These are phyloP conservation scores for Pseudonitzschia multiseries DNA, from an alignment of 108 stramenopile species.

Conservation along the genomic window DNA sequence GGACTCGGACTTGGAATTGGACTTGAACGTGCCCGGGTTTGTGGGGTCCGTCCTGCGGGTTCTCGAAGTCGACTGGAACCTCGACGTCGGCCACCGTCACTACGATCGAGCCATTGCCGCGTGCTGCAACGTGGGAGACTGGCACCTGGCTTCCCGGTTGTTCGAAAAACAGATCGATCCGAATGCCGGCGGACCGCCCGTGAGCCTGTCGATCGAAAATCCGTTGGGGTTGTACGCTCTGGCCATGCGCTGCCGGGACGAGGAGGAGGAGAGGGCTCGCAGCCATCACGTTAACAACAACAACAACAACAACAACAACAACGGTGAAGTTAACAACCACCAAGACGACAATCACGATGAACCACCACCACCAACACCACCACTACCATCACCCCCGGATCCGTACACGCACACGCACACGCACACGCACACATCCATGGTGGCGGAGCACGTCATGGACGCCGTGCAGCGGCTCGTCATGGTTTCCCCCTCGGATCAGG, in stretches of 20 bases:
- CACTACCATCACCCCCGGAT: too few species aligned
- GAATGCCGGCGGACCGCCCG: slow-evolving; percentile 41
- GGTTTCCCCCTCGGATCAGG: slow-evolving; percentile 74
- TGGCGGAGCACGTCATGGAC: slow-evolving; percentile 61
- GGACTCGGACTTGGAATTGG: too few species aligned
- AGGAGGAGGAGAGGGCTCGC: slow-evolving; percentile 20
- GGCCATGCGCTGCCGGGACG: slow-evolving; percentile 7
- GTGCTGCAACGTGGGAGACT: slow-evolving; percentile 54
- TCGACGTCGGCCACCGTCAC: slow-evolving; percentile 54
- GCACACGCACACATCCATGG: slow-evolving; percentile 13
- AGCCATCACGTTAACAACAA: background rate
- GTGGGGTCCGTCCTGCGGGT: slow-evolving; percentile 29
- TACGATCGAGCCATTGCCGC: slow-evolving; percentile 56
- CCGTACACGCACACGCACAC: too few species aligned
- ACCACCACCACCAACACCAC: too few species aligned
- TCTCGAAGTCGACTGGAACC: slow-evolving; percentile 51
- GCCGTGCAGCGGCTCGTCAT: slow-evolving; percentile 68
- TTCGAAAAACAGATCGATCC: slow-evolving; percentile 73
- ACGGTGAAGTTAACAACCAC: too few species aligned
- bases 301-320: background rate
- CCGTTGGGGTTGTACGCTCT: slow-evolving; percentile 69
- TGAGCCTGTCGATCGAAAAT: slow-evolving; percentile 34
- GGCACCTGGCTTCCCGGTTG: slow-evolving; percentile 59
- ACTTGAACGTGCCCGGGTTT: background rate
- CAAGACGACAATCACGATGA: too few species aligned